Percentiles rank a stretch among this genome's conserved stretches.
phyloP scores from a whole-genome alignment of 768 basidiomycete species.

The Fomitopsis pulvina region DNA sequence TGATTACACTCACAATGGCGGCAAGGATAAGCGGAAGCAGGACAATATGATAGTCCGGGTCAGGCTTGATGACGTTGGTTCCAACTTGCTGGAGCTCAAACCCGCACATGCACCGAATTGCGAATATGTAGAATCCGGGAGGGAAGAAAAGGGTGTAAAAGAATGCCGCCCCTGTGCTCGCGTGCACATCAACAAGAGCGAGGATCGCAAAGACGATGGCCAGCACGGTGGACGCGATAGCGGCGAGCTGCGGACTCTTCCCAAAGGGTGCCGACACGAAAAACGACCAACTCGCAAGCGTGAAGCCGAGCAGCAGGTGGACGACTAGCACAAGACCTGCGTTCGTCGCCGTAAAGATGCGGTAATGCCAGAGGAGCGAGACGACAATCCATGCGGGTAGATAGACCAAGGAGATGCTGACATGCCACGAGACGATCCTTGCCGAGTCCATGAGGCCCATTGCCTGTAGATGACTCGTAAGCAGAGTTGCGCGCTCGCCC shows the following conservation, averaged over 20 bases:
- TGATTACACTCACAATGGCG: conserved; percentile 43
- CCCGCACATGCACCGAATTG: conserved; percentile 57
- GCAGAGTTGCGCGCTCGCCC: conserved; percentile 53
- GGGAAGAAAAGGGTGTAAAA: conserved; percentile 70
- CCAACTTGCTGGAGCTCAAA: conserved; percentile 55
- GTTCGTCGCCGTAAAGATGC: conserved; percentile 58
- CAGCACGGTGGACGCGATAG: conserved; percentile 58
- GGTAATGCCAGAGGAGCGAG: conserved; percentile 55
- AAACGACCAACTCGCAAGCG: conserved; percentile 66
- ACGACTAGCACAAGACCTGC: conserved; percentile 53
- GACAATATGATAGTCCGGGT: conserved; percentile 52
- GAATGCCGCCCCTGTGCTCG: conserved; percentile 39
- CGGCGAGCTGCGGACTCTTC: conserved; percentile 67
- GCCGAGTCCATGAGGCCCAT: conserved; percentile 76
- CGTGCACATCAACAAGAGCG: conserved; percentile 44
- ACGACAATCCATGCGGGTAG: conserved; percentile 75
- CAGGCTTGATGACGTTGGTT: conserved; percentile 47
- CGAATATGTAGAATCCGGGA: conserved; percentile 70
- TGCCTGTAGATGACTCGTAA: conserved; percentile 70
- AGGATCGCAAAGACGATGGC: conserved; percentile 62
- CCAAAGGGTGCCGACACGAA: conserved; percentile 66
- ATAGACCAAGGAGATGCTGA: conserved; percentile 58
- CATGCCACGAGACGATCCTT: conserved; percentile 63
- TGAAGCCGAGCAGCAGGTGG: conserved; percentile 61
- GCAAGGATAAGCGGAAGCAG: conserved; percentile 57